Percentiles rank a stretch among this genome's conserved stretches.
These are phyloP conservation scores for Sugiyamaella qingdaonensis DNA, from an alignment of 805 yeast species.

Conservation along the genomic window DNA sequence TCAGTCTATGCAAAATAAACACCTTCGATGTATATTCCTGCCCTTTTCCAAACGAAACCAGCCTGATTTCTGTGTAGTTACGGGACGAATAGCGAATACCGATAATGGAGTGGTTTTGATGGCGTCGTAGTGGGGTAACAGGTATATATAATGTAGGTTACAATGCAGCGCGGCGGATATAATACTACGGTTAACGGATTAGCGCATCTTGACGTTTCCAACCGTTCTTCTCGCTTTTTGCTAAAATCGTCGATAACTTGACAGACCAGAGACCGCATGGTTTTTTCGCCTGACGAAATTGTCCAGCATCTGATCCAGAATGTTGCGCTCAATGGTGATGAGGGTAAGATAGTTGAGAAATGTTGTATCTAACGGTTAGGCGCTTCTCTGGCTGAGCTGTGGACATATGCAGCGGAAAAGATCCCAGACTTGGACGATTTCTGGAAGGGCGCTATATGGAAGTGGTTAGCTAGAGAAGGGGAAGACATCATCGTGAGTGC, in stretches of 20 bases:
- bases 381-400: slow-evolving; percentile 25
- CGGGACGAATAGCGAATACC: not conserved
- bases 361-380: slow-evolving; percentile 18
- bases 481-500: slow-evolving; percentile 21
- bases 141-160: not conserved
- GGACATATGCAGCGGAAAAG: slow-evolving; percentile 23
- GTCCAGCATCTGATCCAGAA: slow-evolving; percentile 28
- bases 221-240: not conserved
- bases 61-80: not conserved
- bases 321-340: slow-evolving; percentile 30
- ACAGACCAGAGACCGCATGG: not conserved
- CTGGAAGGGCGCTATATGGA: slow-evolving; percentile 25
- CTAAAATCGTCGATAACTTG: not conserved
- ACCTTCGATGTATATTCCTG: no score
- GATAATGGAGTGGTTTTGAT: not conserved
- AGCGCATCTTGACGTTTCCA: not conserved
- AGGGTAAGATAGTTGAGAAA: slow-evolving; percentile 23
- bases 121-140: not conserved
- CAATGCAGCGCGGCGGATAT: not conserved
- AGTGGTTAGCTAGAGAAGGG: slow-evolving; percentile 23
- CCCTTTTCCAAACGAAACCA: not conserved
- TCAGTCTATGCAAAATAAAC: no score
- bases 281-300: slow-evolving; percentile 28
- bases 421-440: slow-evolving; percentile 23
- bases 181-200: not conserved